A percentile compares a stretch with the other conserved stretches of the same genome.
Evolutionary conservation across 352 stramenopile genomes (phyloP).

Genomic region (Paralagenidium karlingii): DNA sequence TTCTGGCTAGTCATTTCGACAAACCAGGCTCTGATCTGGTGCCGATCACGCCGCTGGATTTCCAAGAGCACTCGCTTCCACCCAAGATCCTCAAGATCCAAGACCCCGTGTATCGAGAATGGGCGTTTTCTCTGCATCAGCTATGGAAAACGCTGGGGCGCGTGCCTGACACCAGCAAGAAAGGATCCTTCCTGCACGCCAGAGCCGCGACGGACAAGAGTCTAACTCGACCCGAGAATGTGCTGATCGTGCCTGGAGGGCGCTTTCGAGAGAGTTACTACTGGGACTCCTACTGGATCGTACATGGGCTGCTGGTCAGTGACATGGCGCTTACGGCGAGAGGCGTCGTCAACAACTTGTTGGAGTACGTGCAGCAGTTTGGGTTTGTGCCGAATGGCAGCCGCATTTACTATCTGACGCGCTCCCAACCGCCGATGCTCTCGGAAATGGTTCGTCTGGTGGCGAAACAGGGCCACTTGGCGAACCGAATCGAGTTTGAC

Average conservation of each 20-base stretch:
- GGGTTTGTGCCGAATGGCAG: slow-evolving; percentile 49
- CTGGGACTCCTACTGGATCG: slow-evolving; percentile 67
- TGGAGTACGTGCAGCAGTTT: slow-evolving; percentile 29
- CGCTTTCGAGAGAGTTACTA: slow-evolving; percentile 64
- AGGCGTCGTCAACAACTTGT: slow-evolving; percentile 33
- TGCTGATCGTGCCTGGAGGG: slow-evolving; percentile 31
- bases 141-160: slow-evolving; percentile 24
- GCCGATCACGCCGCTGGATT: slow-evolving; percentile 25
- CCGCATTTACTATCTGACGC: slow-evolving; percentile 47
- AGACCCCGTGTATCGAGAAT: slow-evolving; percentile 12
- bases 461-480: neutral
- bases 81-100: slow-evolving; percentile 13
- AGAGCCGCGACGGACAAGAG: slow-evolving; percentile 7
- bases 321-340: slow-evolving; percentile 26
- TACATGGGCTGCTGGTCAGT: slow-evolving; percentile 32
- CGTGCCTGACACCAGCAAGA: slow-evolving; percentile 3
- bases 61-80: slow-evolving; percentile 9
- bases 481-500: slow-evolving; percentile 4
- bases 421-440: slow-evolving; percentile 46
- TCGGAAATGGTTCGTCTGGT: slow-evolving; percentile 21
- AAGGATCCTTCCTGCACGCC: slow-evolving; percentile 10
- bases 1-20: slow-evolving; percentile 54
- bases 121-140: slow-evolving; percentile 21
- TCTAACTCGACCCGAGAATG: slow-evolving; percentile 11
- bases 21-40: slow-evolving; percentile 34